Percentiles rank a stretch among this genome's conserved stretches.
Conservation (phyloP, 441 rosid species). For the Populus tomentosa region DNA sequence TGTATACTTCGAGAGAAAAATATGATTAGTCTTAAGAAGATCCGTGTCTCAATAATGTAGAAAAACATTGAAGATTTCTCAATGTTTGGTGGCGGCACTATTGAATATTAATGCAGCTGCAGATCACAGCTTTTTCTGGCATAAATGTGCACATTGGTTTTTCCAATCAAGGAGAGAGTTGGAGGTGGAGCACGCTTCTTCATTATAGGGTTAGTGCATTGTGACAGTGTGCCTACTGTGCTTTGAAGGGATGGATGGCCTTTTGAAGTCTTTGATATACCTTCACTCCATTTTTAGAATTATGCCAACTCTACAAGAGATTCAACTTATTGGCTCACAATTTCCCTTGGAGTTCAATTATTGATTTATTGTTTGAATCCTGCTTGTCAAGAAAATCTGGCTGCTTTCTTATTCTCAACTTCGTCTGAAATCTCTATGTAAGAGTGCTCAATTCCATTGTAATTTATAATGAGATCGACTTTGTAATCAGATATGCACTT, state of each 20-base stretch:
- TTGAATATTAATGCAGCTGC: background rate
- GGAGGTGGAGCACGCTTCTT: background rate
- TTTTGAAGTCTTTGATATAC: no score
- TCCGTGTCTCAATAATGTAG: background rate
- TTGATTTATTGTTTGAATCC: no score
- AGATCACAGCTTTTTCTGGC: background rate
- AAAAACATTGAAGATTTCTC: background rate
- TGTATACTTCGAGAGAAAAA: slow-evolving; percentile 50
- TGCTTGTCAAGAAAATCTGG: no score
- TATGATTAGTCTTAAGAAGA: slow-evolving; percentile 29
- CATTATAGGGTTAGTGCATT: no score
- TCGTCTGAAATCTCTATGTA: no score
- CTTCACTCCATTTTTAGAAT: no score
- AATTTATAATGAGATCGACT: no score
- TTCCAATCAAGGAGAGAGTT: background rate
- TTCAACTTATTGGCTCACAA: no score
- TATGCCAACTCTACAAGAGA: background rate
- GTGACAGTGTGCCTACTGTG: no score
- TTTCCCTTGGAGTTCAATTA: background rate
- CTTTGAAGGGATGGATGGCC: no score
- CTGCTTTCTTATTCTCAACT: background rate
- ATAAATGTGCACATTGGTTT: background rate
- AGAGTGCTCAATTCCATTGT: background rate
- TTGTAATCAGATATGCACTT: no score
- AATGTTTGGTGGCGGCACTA: background rate